A percentile compares a stretch with the other conserved stretches of the same genome.
Conservation (phyloP, 1,284 basidiomycete species). For the Puccinia polysora region DNA sequence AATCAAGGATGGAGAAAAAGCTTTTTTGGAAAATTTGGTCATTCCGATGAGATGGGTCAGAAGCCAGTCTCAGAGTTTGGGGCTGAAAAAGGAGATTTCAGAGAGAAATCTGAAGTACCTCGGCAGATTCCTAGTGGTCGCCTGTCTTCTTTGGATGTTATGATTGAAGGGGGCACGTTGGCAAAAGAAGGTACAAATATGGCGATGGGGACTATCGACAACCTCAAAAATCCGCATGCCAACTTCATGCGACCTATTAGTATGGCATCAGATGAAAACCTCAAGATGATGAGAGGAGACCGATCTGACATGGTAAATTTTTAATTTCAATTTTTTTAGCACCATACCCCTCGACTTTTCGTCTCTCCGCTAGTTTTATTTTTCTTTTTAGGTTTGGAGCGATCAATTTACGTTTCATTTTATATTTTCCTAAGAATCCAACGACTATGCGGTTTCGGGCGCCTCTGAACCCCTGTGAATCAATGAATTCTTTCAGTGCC, state of each 20-base stretch:
- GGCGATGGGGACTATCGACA: not conserved
- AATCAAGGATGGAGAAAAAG: constrained; percentile 35
- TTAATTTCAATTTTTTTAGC: not conserved
- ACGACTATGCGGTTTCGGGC: constrained; percentile 7
- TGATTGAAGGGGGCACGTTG: not conserved
- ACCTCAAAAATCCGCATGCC: constrained; percentile 5
- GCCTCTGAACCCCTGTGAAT: not conserved
- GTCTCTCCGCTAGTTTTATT: not conserved
- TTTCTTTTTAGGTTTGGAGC: not conserved
- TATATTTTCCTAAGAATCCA: constrained; percentile 4
- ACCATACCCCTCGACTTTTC: not conserved
- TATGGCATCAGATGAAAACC: constrained; percentile 35
- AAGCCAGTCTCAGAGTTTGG: not conserved
- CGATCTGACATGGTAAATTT: constrained; percentile 21
- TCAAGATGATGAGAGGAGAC: constrained; percentile 39
- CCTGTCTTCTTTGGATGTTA: constrained; percentile 3
- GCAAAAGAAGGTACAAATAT: not conserved
- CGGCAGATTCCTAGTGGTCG: not conserved
- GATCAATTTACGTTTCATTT: not conserved
- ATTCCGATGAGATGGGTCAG: constrained; percentile 1
- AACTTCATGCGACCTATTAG: constrained; percentile 40
- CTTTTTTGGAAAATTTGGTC: constrained; percentile 33
- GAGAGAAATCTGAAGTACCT: constrained; percentile 1
- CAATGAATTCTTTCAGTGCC: not conserved
- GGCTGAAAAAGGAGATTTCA: not conserved